phyloP scores from a whole-genome alignment of 805 yeast genomes.

The Starmerella sp. region DNA sequence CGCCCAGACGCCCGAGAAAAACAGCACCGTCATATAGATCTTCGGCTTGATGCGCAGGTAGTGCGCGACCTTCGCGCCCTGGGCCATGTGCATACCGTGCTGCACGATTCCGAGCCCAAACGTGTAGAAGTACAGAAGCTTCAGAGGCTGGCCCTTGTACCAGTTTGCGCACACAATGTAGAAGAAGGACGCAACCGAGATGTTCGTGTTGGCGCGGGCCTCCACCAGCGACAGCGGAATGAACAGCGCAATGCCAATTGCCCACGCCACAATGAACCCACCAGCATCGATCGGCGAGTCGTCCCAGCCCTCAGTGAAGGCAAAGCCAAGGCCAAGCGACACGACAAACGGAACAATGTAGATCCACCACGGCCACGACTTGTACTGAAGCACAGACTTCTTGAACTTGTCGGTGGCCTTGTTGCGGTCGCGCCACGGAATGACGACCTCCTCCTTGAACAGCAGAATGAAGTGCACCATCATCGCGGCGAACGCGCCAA shows the following conservation, averaged over 20 bases:
- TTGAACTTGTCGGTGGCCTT: conserved; percentile 41
- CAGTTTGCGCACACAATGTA: conserved; percentile 38
- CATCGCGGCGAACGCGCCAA: conserved; percentile 55
- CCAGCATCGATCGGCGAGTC: conserved; percentile 39
- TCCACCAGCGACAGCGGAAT: conserved; percentile 53
- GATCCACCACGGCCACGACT: conserved; percentile 58
- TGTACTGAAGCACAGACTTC: conserved; percentile 44
- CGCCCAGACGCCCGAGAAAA: conserved; percentile 34
- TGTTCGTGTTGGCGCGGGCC: conserved; percentile 50
- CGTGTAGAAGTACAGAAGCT: conserved; percentile 48
- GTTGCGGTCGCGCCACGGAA: conserved; percentile 22
- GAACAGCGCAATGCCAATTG: conserved; percentile 44
- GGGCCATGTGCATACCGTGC: conserved; percentile 41
- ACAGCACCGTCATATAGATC: conserved; percentile 43
- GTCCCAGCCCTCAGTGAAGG: conserved; percentile 27
- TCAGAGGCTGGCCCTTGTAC: conserved; percentile 39
- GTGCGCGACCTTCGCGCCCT: conserved; percentile 44
- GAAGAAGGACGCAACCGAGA: conserved; percentile 52
- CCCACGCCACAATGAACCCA: conserved; percentile 36
- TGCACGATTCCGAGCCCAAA: conserved; percentile 44
- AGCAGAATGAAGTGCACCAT: conserved; percentile 43
- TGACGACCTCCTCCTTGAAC: conserved; percentile 48
- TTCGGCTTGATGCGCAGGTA: conserved; percentile 56
- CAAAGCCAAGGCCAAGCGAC: conserved; percentile 16
- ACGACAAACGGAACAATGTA: conserved; percentile 35